Evolutionary conservation across 108 stramenopile genomes (phyloP), one percentile per base, ranked within the genome.

Genomic region (Licmophora abbreviata): DNA sequence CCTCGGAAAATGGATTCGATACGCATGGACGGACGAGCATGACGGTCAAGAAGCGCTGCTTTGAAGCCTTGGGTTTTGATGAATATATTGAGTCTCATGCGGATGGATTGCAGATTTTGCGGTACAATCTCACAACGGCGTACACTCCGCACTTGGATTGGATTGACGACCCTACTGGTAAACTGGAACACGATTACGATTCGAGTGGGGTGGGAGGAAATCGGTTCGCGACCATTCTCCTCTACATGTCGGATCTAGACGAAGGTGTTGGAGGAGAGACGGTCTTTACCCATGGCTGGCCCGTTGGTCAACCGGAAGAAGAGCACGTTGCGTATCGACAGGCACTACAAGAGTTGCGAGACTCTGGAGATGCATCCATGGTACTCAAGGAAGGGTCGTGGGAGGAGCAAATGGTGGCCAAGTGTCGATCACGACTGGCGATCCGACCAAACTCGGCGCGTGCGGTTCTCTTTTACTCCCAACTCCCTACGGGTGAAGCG

Each of bases 91-190:
- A 94, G 51, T 59, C 53, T 1, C 67, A 83, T 51, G 82, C 92
- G 5, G 97, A 97, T 71, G 97, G 95, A 8, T 63, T 96, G 25
- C 96, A 97, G 59, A 89, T 97, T 23, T 61, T 97, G 48, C 71
- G 96, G 2, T 97, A 97, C 73, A 95, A 97, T 56, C 47, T 69
- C 31, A 82, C 88, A 23, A 90, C 79, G 27, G 94, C 90, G n/a
- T 97, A 95, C 55, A 84, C 63, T 23, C 71, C 77, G 11, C 96
- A 95, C 70, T 66, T 82, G 71, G 96, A 97, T 75, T 94, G 71
- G 54, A 79, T 95, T 42, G 83, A 79, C 35, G 71, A 87, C 54
- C 56, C 41, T 21, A 24, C 43, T 1, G 41, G 40, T 34, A 60
- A 31, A n/a, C 52, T 58, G 35, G 57, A 73, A 43, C 77, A 83